phyloP scores from a whole-genome alignment of 1,284 basidiomycete genomes.

The Cryptococcus sp. region DNA sequence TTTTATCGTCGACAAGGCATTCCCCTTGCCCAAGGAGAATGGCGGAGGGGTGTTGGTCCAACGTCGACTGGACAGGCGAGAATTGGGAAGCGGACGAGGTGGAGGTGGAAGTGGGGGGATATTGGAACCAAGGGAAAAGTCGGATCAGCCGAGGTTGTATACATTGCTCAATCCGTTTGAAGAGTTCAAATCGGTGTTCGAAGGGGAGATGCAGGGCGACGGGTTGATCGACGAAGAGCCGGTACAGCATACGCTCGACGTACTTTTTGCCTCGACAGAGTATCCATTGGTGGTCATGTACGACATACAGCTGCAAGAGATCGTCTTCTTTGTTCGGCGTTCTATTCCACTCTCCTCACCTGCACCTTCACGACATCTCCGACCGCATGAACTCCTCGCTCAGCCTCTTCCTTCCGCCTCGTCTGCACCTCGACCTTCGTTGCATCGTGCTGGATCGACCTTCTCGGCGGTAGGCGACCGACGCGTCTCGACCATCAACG shows the following conservation, averaged over 20 bases:
- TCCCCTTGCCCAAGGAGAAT: constrained; percentile 63
- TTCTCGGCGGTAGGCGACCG: constrained; percentile 19
- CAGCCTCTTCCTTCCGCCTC: constrained; percentile 9
- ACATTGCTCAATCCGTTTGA: constrained; percentile 68
- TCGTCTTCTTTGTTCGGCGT: constrained; percentile 34
- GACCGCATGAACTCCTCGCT: constrained; percentile 5
- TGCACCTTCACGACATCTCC: constrained; percentile 3
- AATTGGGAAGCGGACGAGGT: constrained; percentile 12
- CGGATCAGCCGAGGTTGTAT: no score
- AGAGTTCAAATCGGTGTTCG: constrained; percentile 60
- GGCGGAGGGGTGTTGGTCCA: constrained; percentile 52
- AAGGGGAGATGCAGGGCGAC: constrained; percentile 19
- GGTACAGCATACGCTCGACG: not conserved
- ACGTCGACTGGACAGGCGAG: constrained; percentile 50
- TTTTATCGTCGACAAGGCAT: constrained; percentile 69
- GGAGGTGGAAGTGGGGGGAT: constrained; percentile 6
- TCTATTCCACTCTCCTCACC: not conserved
- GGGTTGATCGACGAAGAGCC: constrained; percentile 11
- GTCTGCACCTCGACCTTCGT: constrained; percentile 18
- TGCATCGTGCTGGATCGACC: constrained; percentile 23
- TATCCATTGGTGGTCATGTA: constrained; percentile 31
- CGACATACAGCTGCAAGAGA: constrained; percentile 20
- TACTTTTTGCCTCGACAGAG: constrained; percentile 16
- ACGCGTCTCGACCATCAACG: constrained; percentile 11
- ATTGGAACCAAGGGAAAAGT: no score